These are phyloP conservation scores for Hordeum pubiflorum DNA, from an alignment of 202 grass and related monocot species.

Conservation along the genomic window DNA sequence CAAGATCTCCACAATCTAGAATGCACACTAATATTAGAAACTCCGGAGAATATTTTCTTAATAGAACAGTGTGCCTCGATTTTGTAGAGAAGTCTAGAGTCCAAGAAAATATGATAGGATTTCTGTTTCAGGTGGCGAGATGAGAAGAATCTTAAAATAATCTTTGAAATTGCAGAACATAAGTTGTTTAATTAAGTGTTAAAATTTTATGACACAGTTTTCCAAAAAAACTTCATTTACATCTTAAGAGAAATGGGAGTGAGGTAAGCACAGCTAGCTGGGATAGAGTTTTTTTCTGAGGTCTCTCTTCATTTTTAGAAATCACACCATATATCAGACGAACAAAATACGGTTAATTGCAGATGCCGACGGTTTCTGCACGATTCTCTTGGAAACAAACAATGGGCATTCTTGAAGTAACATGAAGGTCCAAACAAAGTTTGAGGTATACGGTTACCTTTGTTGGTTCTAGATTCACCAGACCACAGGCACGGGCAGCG, in stretches of 20 bases:
- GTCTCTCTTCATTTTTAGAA: neutral
- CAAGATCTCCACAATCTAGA: slow-evolving; percentile 77
- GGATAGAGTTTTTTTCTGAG: neutral
- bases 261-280: neutral
- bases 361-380: neutral
- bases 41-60: neutral
- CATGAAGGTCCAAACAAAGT: neutral
- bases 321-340: neutral
- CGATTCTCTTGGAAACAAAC: slow-evolving; percentile 2
- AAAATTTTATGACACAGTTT: neutral
- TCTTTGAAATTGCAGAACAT: neutral
- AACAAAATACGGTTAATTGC: neutral
- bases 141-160: neutral
- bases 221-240: neutral
- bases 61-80: neutral
- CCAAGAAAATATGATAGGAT: neutral
- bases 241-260: neutral
- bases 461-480: slow-evolving; percentile 93
- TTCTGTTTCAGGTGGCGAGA: neutral
- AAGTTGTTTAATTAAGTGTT: neutral
- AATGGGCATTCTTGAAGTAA: neutral
- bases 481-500: slow-evolving; percentile 91
- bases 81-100: neutral
- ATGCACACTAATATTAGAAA: slow-evolving; percentile 19
- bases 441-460: slow-evolving; percentile 49